These are phyloP conservation scores for Apophysomyces trapeziformis DNA, from an alignment of 371 early-diverging fungal species.

Conservation along the genomic window DNA sequence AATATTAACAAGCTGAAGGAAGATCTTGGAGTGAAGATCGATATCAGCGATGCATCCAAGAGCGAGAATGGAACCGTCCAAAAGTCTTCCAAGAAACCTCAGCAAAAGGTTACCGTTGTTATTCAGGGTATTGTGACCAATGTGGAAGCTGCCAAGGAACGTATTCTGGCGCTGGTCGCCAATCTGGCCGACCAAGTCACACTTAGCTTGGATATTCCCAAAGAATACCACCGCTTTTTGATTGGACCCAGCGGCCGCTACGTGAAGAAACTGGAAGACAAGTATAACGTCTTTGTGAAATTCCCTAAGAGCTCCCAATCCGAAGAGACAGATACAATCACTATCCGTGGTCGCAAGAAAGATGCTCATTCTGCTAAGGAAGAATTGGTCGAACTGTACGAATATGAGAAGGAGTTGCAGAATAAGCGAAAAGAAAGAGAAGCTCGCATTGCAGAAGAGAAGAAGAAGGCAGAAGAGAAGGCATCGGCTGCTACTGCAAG, in stretches of 20 bases:
- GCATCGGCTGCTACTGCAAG: constrained; percentile 47
- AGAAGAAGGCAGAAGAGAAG: constrained; percentile 72
- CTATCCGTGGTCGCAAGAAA: constrained; percentile 76
- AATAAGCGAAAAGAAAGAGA: constrained; percentile 50
- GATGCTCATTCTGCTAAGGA: constrained; percentile 75
- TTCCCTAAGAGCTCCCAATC: constrained; percentile 62
- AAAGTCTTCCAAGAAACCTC: constrained; percentile 50
- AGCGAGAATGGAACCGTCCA: constrained; percentile 33
- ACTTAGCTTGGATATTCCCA: constrained; percentile 64
- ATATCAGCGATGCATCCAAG: constrained; percentile 60
- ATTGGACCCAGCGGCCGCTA: constrained; percentile 81
- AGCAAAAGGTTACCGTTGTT: constrained; percentile 64
- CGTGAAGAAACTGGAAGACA: constrained; percentile 82
- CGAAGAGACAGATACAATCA: constrained; percentile 63
- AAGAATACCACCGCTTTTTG: constrained; percentile 71
- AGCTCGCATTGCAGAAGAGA: constrained; percentile 39
- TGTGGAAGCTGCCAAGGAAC: constrained; percentile 76
- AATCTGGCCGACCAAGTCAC: constrained; percentile 76
- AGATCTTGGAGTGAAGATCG: constrained; percentile 79
- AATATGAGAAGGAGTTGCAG: constrained; percentile 73
- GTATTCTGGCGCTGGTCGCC: constrained; percentile 70
- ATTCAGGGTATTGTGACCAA: constrained; percentile 83
- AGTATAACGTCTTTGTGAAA: constrained; percentile 75
- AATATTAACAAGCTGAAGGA: constrained; percentile 81
- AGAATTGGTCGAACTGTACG: constrained; percentile 78